phyloP scores from a whole-genome alignment of 805 yeast genomes.

The Cyberlindnera mycetangii region DNA sequence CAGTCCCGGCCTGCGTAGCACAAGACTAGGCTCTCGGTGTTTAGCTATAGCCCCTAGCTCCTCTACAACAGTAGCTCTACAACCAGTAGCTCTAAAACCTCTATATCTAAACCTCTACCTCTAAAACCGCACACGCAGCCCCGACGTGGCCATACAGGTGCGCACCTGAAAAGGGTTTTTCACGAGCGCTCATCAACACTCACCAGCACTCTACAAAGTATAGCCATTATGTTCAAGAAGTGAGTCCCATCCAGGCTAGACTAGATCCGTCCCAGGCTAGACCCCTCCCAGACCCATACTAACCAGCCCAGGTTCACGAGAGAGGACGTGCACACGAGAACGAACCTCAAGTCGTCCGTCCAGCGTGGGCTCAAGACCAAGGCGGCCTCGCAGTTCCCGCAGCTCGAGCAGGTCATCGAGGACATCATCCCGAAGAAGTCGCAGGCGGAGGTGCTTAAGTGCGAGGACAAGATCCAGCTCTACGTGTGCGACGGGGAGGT shows the following conservation, averaged over 20 bases:
- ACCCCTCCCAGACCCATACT: too few species aligned
- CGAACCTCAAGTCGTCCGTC: conserved; percentile 92
- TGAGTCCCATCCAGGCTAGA: conserved; percentile 19
- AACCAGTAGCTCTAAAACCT: too few species aligned
- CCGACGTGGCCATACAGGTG: too few species aligned
- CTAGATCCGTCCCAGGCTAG: too few species aligned
- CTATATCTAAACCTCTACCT: too few species aligned
- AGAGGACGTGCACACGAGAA: conserved; percentile 85
- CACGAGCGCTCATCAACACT: background rate
- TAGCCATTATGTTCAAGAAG: conserved; percentile 45
- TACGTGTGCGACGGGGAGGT: conserved; percentile 73
- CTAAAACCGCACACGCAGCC: too few species aligned
- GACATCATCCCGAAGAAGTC: conserved; percentile 85
- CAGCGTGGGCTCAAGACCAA: conserved; percentile 82
- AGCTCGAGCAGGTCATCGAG: conserved; percentile 74
- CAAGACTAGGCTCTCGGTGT: too few species aligned
- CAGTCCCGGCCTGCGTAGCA: too few species aligned
- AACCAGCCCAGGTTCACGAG: conserved; percentile 52
- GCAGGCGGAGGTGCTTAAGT: conserved; percentile 74
- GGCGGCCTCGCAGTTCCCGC: conserved; percentile 69
- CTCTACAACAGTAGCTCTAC: too few species aligned
- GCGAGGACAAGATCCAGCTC: conserved; percentile 85
- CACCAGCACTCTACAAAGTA: background rate
- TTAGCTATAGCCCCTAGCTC: too few species aligned
- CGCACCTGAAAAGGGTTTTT: conserved; percentile 1